phyloP scores from a whole-genome alignment of 169 alveolate species.

The Cryptosporidium parvum region DNA sequence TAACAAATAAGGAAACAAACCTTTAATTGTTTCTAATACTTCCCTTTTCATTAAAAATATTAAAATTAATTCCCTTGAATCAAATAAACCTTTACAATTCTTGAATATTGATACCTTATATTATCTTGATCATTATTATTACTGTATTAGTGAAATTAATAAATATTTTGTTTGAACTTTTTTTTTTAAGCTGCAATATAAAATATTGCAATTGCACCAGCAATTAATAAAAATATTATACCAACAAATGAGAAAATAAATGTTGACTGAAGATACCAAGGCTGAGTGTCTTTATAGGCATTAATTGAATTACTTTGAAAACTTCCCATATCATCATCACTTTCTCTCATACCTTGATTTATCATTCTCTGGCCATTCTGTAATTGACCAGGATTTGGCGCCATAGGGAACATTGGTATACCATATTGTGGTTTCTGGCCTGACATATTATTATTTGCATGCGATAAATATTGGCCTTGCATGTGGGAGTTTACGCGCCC shows the following conservation, averaged over 20 bases:
- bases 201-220: conserved; percentile 42
- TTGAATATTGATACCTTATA: background rate
- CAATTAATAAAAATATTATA: conserved; percentile 14
- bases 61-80: too few species aligned
- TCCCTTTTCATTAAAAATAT: too few species aligned
- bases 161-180: background rate
- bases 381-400: background rate
- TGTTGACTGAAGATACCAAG: conserved; percentile 55
- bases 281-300: conserved; percentile 14
- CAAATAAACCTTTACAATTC: background rate
- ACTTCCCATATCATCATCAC: conserved; percentile 7
- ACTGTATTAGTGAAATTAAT: background rate
- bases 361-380: background rate
- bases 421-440: conserved; percentile 15
- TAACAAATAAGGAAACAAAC: too few species aligned
- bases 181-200: conserved; percentile 33
- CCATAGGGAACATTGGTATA: conserved; percentile 53
- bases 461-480: background rate
- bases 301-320: conserved; percentile 34
- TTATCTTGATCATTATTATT: too few species aligned
- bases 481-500: background rate
- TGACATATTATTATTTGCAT: conserved; percentile 1
- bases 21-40: too few species aligned
- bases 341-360: background rate
- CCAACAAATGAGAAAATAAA: conserved; percentile 53